Evolutionary conservation across 257 asterid species (phyloP).

Genomic region (Capsicum rhomboideum): DNA sequence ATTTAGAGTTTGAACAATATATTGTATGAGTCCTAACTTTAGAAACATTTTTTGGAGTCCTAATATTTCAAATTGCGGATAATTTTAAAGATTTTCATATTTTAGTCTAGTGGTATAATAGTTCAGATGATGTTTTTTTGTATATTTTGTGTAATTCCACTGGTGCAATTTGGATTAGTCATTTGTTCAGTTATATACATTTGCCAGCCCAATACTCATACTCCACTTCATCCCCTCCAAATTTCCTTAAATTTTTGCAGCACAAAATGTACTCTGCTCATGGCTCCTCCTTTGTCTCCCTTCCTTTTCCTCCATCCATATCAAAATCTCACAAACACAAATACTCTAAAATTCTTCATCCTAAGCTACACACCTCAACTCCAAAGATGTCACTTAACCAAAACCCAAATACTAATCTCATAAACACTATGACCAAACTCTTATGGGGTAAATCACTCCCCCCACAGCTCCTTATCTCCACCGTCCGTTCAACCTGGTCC

Average conservation of each 20-base stretch:
- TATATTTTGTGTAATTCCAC: too few relatives aligned
- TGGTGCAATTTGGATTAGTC: too few relatives aligned
- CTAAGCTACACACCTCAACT: not conserved
- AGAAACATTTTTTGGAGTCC: too few relatives aligned
- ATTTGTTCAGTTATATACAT: too few relatives aligned
- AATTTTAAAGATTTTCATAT: too few relatives aligned
- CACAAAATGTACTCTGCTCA: not conserved
- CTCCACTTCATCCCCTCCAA: not conserved
- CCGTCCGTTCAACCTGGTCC: constrained; percentile 94
- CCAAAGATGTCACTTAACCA: constrained; percentile 14
- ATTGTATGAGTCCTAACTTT: too few relatives aligned
- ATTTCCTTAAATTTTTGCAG: not conserved
- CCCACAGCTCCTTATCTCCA: constrained; percentile 81
- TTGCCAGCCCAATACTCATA: too few relatives aligned
- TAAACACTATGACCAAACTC: constrained; percentile 57
- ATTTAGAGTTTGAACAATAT: not conserved
- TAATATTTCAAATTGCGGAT: too few relatives aligned
- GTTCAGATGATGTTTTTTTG: too few relatives aligned
- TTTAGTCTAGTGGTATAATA: too few relatives aligned
- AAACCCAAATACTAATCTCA: constrained; percentile 32
- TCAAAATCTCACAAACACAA: not conserved
- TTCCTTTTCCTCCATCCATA: not conserved
- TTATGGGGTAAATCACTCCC: constrained; percentile 92
- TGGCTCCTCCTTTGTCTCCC: not conserved
- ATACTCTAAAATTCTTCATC: not conserved